Conservation (phyloP, 1,139 yeast genomes). For the Blastobotrys illinoisensis region DNA sequence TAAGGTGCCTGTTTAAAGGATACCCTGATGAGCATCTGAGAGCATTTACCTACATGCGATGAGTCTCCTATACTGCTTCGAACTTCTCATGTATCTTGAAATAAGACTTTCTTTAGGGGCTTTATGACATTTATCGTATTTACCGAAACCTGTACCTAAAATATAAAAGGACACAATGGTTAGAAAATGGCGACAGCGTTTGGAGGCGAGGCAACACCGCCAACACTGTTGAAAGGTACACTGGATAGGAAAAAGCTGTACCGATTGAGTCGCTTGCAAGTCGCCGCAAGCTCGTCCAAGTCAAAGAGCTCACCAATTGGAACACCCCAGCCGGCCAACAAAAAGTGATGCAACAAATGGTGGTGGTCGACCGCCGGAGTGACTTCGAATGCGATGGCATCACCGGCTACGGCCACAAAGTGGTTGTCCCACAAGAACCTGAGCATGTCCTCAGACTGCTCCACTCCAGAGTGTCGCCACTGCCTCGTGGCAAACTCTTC, state of each 20-base stretch:
- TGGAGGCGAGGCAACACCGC: constrained; percentile 10
- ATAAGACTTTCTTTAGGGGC: no score
- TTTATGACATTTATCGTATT: no score
- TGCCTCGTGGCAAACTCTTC: constrained; percentile 45
- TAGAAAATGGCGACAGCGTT: constrained; percentile 10
- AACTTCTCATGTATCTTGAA: no score
- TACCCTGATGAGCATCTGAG: no score
- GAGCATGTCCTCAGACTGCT: constrained; percentile 18
- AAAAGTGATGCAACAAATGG: constrained; percentile 8
- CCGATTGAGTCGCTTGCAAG: constrained; percentile 16
- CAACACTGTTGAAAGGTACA: constrained; percentile 13
- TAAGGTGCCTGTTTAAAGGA: no score
- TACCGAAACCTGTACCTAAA: no score
- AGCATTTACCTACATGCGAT: no score
- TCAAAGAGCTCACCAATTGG: constrained; percentile 15
- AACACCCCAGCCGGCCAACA: constrained; percentile 20
- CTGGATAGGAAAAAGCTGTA: constrained; percentile 17
- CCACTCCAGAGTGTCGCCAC: constrained; percentile 31
- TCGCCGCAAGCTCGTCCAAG: constrained; percentile 20
- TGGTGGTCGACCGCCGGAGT: constrained; percentile 43
- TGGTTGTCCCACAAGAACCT: constrained; percentile 26
- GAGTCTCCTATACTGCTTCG: no score
- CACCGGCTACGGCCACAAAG: constrained; percentile 29
- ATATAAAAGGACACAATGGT: background rate
- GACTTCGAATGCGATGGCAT: constrained; percentile 26